Conservation (phyloP, 331 rosid species). For the Phaseolus coccineus region DNA sequence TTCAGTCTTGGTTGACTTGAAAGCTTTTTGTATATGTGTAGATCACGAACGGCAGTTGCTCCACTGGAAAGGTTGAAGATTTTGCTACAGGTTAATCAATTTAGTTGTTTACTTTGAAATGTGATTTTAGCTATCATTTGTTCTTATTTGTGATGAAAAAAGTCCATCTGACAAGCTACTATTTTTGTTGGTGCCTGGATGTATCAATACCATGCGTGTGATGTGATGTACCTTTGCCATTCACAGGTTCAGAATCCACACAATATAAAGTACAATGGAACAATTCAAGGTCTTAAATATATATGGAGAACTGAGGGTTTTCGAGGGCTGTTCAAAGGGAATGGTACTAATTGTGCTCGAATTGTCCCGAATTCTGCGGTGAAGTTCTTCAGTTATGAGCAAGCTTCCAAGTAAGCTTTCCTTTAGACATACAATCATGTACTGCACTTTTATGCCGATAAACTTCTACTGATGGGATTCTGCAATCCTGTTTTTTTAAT, state of each 20-base stretch:
- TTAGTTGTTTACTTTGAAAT: conserved; percentile 2
- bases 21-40: conserved; percentile 42
- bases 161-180: background rate
- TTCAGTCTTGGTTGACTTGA: background rate
- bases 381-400: conserved; percentile 95
- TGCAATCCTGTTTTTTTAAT: background rate
- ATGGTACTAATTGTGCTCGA: conserved; percentile 95
- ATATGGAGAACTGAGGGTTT: conserved; percentile 94
- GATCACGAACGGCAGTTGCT: conserved; percentile 95
- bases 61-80: conserved; percentile 91
- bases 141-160: background rate
- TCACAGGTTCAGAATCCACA: conserved; percentile 91
- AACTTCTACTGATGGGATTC: conserved; percentile 3
- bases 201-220: background rate
- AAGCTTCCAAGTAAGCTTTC: conserved; percentile 82
- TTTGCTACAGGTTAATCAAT: conserved; percentile 76
- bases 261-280: conserved; percentile 87
- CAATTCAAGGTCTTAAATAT: conserved; percentile 83
- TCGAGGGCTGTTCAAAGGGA: conserved; percentile 91
- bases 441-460: conserved; percentile 5
- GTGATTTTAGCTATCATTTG: background rate
- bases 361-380: conserved; percentile 95
- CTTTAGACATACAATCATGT: conserved; percentile 3
- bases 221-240: conserved; percentile 30
- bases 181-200: conserved; percentile 23